Base-by-base conservation (phyloP, 768 basidiomycete species). In the Mycena vitilis region DNA sequence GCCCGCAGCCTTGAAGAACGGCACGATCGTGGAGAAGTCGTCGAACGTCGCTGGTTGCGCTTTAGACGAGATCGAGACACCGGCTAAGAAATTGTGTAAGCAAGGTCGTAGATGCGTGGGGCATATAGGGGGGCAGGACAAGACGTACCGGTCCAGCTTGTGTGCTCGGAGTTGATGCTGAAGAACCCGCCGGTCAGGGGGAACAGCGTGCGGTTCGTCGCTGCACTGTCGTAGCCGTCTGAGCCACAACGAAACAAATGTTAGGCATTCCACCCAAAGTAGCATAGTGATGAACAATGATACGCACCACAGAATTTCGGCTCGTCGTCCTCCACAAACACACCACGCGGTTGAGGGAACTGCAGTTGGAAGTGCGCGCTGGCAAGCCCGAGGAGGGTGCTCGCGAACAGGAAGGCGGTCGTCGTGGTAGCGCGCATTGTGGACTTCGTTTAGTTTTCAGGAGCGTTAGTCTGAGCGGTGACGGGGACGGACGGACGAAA, bases 351-450 rank as follows among this genome's bases (percentile, higher is more conserved):
- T 0, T 81, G 71, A 20, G 95, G 95, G 76, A 87, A 95, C 73
- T 90, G 86, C 49, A 95, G 82, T 71, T 91, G 90, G 80, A 95
- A 96, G 78, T 96, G 95, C 10, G 93, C 94, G 55, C 80, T 81
- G 38, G 82, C 89, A 47, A 80, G 76, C 40, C 84, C 74, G 15
- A 81, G 78, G 25, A 86, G 76, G 30, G 30, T 30, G 42, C 77
- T 72, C 44, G 78, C 74, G 30, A 87, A 63, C 65, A 86, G 42
- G 64, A 79, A 45, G 54, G 83, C 53, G 65, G 79, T 66, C 36
- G 80, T 25, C 72, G 81, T 40, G 7, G 40, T 40, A 15, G 40
- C 11, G 40, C 7, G 40, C 40, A 40, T 40, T 40, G 10, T 40
- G 10, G 10, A 11, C 38, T 13, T 40, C 13, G 10, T 40, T 40